phyloP scores from a whole-genome alignment of 257 asterid genomes.

The Plantago major region DNA sequence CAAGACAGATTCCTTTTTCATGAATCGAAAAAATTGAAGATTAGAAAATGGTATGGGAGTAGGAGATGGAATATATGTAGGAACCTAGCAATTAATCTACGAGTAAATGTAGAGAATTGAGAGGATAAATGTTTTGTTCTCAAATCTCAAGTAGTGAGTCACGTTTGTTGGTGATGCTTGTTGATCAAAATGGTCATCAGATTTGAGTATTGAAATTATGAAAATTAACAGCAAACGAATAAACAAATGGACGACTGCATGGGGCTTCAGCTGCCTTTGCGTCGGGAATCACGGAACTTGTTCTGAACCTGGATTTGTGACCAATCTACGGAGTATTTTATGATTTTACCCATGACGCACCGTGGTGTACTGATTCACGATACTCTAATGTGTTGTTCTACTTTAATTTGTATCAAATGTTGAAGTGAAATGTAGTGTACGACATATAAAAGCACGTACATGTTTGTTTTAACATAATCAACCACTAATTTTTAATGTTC shows the following conservation, averaged over 20 bases:
- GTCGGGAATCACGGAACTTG: constrained; percentile 81
- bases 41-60: constrained; percentile 4
- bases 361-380: too few species aligned
- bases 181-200: not conserved
- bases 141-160: constrained; percentile 23
- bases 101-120: constrained; percentile 6
- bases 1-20: too few species aligned
- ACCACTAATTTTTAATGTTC: too few species aligned
- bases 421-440: too few species aligned
- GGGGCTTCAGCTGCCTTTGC: constrained; percentile 62
- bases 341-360: not conserved
- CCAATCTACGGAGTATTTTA: constrained; percentile 35
- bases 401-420: too few species aligned
- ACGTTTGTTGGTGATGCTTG: constrained; percentile 21
- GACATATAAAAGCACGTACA: too few species aligned
- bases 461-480: too few species aligned
- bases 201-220: constrained; percentile 1
- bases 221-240: constrained; percentile 2
- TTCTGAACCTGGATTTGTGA: constrained; percentile 36
- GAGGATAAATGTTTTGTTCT: constrained; percentile 23
- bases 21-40: not conserved
- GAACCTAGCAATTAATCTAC: not conserved
- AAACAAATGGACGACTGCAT: constrained; percentile 29
- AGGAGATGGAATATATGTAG: constrained; percentile 8
- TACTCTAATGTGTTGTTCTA: too few species aligned